Evolutionary conservation across 2,329 filamentous ascomycete genomes (phyloP), one percentile per base, ranked within the genome.

Genomic region (Cryoendolithus antarcticus): DNA sequence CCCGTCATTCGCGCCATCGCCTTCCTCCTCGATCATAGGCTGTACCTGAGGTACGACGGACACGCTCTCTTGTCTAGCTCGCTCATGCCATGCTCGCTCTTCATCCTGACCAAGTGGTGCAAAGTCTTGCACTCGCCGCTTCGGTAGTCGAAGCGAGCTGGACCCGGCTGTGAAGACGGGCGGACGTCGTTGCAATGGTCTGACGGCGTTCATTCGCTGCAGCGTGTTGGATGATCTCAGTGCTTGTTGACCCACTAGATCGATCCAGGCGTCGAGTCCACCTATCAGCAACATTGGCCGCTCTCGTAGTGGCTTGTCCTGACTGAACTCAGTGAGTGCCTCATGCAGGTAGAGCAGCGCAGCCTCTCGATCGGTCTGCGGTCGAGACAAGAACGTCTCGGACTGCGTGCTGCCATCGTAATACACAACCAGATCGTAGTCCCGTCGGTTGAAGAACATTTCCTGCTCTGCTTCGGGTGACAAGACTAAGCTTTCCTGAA

Each of bases 391-490:
- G 51, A 71, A 93, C 50, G 46, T 66, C 48, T 60, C 72, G 42
- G 53, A 83, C 69, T 57, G 71, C 45, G 74, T 78, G 10, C 57
- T 62, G 48, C 89, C 74, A 58, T 98, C 86, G 57, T 96, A 93
- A 52, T 93, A 91, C 0, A 98, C 83, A 8, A 98, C 74, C 32
- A 95, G 63, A 48, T 96, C 86, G 51, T 82, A 94, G 41, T 81
- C 71, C 47, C 88, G 72, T 9, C 76, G 66, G 39, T 80, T 73
- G 40, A 75, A 77, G 51, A 93, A 94, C 27, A 85, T 67, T 2
- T 69, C 63, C 48, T 82, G 78, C 57, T 98, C 91, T n/a, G 69
- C 61, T n/a, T 76, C 66, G 0, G 83, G 80, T 0, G 77, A 80
- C 4, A 91, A 61, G 2, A 86, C 69, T 50, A 88, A 69, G 44